Conservation (phyloP, 805 yeast genomes). For the Kazachstania psychrophila region DNA sequence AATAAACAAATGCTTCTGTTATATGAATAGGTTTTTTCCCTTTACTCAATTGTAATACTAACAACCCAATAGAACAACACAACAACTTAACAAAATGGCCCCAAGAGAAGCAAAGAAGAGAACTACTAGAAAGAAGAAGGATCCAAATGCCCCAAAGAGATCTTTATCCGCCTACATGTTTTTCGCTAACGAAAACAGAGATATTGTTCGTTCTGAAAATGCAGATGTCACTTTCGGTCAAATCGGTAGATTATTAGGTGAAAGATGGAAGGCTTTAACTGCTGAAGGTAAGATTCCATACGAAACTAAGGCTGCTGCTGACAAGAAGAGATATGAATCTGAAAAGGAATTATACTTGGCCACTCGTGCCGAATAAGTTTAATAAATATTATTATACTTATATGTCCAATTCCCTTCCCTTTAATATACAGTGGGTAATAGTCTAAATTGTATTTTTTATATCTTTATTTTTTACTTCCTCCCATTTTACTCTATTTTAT, state of each 20-base stretch:
- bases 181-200: slow-evolving; percentile 97
- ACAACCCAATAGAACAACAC: too few species aligned
- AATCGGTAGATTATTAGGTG: slow-evolving; percentile 92
- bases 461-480: background rate
- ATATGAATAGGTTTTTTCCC: too few species aligned
- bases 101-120: slow-evolving; percentile 27
- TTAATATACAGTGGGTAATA: background rate
- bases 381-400: background rate
- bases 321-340: slow-evolving; percentile 94
- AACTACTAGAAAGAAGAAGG: slow-evolving; percentile 45
- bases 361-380: slow-evolving; percentile 24
- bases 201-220: slow-evolving; percentile 87
- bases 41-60: too few species aligned
- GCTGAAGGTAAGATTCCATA: slow-evolving; percentile 82
- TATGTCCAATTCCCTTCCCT: background rate
- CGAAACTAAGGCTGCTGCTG: slow-evolving; percentile 87
- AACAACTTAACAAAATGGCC: slow-evolving; percentile 2
- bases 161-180: slow-evolving; percentile 97
- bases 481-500: background rate
- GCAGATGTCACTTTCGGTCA: slow-evolving; percentile 95
- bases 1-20: too few species aligned
- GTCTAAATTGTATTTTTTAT: background rate
- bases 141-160: slow-evolving; percentile 99
- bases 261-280: slow-evolving; percentile 86
- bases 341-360: slow-evolving; percentile 81